Evolutionary conservation across 2,329 filamentous ascomycete genomes (phyloP), one percentile per base, ranked within the genome.

Genomic region (Penicillium corylophilum): DNA sequence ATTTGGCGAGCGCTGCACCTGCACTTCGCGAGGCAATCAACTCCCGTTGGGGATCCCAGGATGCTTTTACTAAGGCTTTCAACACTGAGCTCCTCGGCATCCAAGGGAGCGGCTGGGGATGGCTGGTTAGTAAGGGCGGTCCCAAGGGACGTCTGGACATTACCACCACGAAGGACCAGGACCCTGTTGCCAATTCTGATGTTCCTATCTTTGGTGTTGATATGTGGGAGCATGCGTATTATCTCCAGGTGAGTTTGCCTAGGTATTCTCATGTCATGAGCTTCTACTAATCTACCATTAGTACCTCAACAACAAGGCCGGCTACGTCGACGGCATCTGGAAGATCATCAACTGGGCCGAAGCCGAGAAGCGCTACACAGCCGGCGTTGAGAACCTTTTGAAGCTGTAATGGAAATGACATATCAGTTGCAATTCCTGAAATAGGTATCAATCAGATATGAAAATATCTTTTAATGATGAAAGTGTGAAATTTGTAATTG

Each of bases 201-300:
- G 81, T 86, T 58, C 90, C 91, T 7, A 76, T 96, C 23, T 77
- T 96, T 46, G 90, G 89, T 0, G 79, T 95, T 2, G 90, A 95
- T 69, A 93, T 95, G 83, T 95, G 90, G 90, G 90, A 95, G 76
- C 90, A 95, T 75, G 90, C 90, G 0, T 95, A 95, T 69, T 95
- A 95, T 67, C 74, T 95, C 16, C 89, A 90, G 79, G 84, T 86
- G 55, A 59, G 75, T 51, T 13, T 26, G 3, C 4, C 12, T 39
- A 7, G 9, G 10, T n/a, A n/a, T 43, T 1, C 9, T 16, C 31
- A 15, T 12, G 16, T 12, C 16, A 13, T 1, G n/a, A 20, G 12
- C 16, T 2, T 18, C 13, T 33, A 18, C 41, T 51, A 26, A 51
- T 33, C 10, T n/a, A 1, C 36, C 16, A n/a, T 3, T 44, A 96